phyloP scores from a whole-genome alignment of 1,284 basidiomycete species.

The Neolentinus lepideus region DNA sequence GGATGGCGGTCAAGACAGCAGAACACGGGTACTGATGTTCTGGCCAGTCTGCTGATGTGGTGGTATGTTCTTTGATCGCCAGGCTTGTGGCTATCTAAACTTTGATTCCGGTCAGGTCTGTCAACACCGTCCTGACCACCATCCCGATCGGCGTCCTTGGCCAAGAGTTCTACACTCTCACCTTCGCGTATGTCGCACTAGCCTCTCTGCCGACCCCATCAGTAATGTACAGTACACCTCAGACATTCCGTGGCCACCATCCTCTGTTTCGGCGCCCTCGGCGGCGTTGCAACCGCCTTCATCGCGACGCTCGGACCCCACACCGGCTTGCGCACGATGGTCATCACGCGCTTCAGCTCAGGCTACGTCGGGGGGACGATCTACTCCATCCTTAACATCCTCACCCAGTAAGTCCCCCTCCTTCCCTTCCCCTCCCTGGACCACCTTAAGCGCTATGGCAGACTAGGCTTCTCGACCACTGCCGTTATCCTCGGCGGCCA shows the following conservation, averaged over 20 bases:
- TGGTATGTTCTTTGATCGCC: constrained; percentile 27
- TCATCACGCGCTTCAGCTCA: constrained; percentile 45
- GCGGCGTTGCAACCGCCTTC: constrained; percentile 35
- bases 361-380: constrained; percentile 50
- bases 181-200: constrained; percentile 30
- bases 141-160: constrained; percentile 54
- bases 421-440: background rate
- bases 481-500: constrained; percentile 42
- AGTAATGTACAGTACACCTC: background rate
- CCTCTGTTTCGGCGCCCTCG: constrained; percentile 36
- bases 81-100: constrained; percentile 2
- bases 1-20: background rate
- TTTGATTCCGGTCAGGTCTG: constrained; percentile 25
- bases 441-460: constrained; percentile 10
- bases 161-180: constrained; percentile 44
- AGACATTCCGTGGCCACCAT: constrained; percentile 37
- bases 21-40: background rate
- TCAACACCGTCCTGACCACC: constrained; percentile 41
- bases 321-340: constrained; percentile 58
- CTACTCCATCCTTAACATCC: constrained; percentile 51
- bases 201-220: background rate
- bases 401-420: constrained; percentile 35
- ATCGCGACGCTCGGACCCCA: constrained; percentile 55
- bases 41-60: constrained; percentile 38
- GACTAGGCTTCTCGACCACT: constrained; percentile 38